Conservation (phyloP, 2,329 filamentous ascomycete species). For the Claviceps quebecensis region DNA sequence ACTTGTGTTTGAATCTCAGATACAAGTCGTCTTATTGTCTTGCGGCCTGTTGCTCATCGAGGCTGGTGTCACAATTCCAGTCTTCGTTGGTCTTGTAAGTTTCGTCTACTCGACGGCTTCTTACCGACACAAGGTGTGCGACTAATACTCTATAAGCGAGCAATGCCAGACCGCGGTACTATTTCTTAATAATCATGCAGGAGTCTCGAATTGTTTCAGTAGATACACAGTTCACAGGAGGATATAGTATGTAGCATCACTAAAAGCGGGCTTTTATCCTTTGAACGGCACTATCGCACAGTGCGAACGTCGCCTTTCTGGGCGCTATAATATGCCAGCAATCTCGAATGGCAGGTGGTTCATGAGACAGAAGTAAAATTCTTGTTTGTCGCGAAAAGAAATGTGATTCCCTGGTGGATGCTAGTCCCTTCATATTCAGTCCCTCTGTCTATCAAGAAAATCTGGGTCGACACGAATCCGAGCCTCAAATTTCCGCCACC, state of each 20-base stretch:
- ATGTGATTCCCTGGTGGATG: neutral
- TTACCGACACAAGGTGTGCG: neutral
- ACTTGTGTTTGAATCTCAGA: neutral
- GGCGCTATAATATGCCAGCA: neutral
- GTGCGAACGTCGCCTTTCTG: neutral
- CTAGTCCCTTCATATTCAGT: conserved; percentile 7
- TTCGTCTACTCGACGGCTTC: neutral
- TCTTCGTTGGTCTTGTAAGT: neutral
- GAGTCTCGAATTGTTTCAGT: neutral
- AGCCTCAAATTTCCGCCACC: conserved; percentile 95
- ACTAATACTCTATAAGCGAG: neutral
- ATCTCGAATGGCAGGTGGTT: neutral
- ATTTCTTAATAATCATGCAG: no score
- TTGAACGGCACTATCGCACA: neutral
- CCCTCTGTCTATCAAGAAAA: conserved; percentile 59
- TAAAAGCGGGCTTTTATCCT: neutral
- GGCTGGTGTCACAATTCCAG: neutral
- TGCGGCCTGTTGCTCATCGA: neutral
- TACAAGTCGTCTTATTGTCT: neutral
- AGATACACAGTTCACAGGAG: neutral
- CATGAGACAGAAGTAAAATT: neutral
- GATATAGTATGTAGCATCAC: no score
- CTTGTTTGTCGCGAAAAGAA: neutral
- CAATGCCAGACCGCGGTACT: neutral
- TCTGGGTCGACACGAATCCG: conserved; percentile 72